These are phyloP conservation scores for Salix udensis DNA, from an alignment of 345 rosid genomes.

Conservation along the genomic window DNA sequence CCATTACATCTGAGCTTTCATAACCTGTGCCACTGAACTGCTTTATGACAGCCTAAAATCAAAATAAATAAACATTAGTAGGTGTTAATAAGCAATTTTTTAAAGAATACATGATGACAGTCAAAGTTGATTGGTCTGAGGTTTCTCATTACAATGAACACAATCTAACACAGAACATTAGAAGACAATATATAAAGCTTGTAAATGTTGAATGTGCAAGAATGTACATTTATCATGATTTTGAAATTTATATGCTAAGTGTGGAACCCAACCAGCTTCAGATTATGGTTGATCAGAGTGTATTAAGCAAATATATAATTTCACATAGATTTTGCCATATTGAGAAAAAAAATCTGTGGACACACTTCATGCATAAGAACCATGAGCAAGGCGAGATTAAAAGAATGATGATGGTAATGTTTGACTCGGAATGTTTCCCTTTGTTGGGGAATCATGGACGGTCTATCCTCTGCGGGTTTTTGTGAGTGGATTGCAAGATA, in stretches of 20 bases:
- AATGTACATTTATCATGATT: not conserved
- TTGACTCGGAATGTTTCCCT: not conserved
- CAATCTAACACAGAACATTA: not conserved
- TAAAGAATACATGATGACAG: not conserved
- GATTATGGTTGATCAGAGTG: not conserved
- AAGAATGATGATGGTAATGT: not conserved
- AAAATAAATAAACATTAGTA: not conserved
- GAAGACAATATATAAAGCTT: not conserved
- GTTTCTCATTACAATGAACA: not conserved
- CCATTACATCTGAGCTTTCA: constrained; percentile 81
- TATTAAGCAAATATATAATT: not conserved
- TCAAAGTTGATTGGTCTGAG: not conserved
- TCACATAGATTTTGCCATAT: not conserved
- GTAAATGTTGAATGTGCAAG: not conserved
- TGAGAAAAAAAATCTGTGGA: not conserved
- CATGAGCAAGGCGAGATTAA: not conserved
- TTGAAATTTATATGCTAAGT: not conserved
- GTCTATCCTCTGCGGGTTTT: not conserved
- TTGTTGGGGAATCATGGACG: not conserved
- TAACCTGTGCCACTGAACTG: constrained; percentile 86
- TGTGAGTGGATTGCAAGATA: not conserved
- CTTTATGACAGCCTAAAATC: constrained; percentile 86
- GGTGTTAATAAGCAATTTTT: not conserved
- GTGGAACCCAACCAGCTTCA: not conserved
- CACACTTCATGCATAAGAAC: not conserved